Evolutionary conservation across 768 basidiomycete genomes (phyloP), one percentile per base, ranked within the genome.

Genomic region (Amanita jacksonii): DNA sequence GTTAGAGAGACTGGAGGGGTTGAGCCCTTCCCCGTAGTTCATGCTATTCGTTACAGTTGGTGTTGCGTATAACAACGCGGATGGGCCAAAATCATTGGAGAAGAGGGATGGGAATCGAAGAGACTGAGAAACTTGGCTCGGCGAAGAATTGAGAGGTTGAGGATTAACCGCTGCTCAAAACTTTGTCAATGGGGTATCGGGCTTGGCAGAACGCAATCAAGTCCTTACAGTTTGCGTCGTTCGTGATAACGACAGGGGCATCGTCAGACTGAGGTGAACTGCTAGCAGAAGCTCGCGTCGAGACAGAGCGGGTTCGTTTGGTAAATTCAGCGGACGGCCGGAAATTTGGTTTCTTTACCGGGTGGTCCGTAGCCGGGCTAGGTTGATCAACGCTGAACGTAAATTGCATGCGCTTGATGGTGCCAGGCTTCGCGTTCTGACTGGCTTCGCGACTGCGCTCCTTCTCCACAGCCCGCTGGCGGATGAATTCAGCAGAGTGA

Each of bases 381-480:
- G 80, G 81, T 47, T 81, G 79, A 62, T 89, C 87, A 52, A 89
- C 71, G 52, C 82, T 81, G 61, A 90, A 90, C 1, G 86, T 90
- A 64, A 88, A 90, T 53, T 91, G 87, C 85, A 89, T 88, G 35
- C 86, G 79, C 52, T 86, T 83, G 63, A 89, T 84, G 39, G 74
- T 81, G 10, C 83, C 85, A 5, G 80, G 78, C 45, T 69, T 66
- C 20, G 75, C 70, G 49, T 79, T 74, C 53, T 74, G 69, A 52
- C 68, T 73, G 9, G 76, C 77, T 59, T 85, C 83, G 43, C 85
- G 81, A 55, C 69, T 76, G 58, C 82, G 85, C 61, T 90, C 87
- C 59, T 82, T 81, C 58, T 89, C 87, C 15, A 67, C 79, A 0
- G 88, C 87, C 20, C 85, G 83, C 58, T 83, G 83, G 22, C 77